Evolutionary conservation across 305 asterid genomes (phyloP).

Genomic region (Ajuga reptans): DNA sequence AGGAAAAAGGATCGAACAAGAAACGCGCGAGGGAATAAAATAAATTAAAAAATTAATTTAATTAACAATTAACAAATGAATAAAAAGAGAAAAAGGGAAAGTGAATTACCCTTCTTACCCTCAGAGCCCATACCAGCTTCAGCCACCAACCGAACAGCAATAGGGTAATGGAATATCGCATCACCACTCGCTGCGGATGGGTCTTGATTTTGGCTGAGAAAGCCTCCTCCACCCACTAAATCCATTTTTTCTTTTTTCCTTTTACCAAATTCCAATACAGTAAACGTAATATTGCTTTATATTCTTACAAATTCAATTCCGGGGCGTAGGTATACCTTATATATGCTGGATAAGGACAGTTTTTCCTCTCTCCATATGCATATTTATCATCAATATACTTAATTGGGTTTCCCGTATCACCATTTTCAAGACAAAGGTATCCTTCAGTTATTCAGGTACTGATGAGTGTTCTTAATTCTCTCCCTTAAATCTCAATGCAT

Average conservation of each 20-base stretch:
- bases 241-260: conserved; percentile 14
- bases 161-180: conserved; percentile 31
- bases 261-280: neutral
- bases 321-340: neutral
- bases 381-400: conserved; percentile 20
- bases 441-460: conserved; percentile 26
- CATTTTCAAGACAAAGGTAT: conserved; percentile 25
- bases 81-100: no score
- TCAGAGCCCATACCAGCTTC: conserved; percentile 15
- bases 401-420: conserved; percentile 26
- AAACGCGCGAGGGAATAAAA: no score
- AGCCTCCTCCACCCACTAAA: conserved; percentile 64
- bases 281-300: neutral
- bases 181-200: conserved; percentile 56
- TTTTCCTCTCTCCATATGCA: conserved; percentile 11
- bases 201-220: conserved; percentile 35
- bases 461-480: conserved; percentile 9
- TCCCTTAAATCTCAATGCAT: conserved; percentile 24
- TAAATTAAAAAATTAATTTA: no score
- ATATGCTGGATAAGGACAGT: conserved; percentile 1
- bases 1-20: no score
- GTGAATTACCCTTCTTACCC: neutral
- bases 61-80: no score
- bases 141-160: conserved; percentile 21
- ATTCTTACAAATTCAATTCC: neutral